Evolutionary conservation across 1,284 basidiomycete species (phyloP).

Genomic region (Irpex rosettiformis): DNA sequence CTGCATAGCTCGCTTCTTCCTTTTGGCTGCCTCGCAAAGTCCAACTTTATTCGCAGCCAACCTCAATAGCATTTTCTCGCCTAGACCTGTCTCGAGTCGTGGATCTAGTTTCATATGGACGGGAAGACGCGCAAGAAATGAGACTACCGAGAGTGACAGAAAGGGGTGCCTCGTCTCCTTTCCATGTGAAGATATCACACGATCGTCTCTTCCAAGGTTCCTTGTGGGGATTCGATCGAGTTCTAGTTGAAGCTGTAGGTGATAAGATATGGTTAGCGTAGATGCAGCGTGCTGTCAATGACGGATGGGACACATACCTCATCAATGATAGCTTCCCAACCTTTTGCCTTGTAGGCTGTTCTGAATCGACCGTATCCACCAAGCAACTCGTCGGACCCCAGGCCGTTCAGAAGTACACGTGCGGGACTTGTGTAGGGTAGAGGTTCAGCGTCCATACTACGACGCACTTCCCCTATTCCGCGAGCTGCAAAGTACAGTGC

Average conservation of each 20-base stretch:
- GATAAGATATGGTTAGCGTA: background rate
- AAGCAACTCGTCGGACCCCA: conserved; percentile 94
- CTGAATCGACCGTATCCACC: conserved; percentile 94
- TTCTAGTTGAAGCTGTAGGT: conserved; percentile 79
- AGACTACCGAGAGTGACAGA: conserved; percentile 76
- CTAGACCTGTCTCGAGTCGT: conserved; percentile 60
- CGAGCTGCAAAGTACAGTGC: conserved; percentile 93
- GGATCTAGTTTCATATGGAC: conserved; percentile 82
- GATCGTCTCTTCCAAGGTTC: conserved; percentile 93
- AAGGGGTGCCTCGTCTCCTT: conserved; percentile 92
- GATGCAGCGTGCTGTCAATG: too few species aligned
- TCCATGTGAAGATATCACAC: conserved; percentile 84
- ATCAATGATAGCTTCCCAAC: conserved; percentile 73
- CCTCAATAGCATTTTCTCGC: conserved; percentile 87
- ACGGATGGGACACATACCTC: conserved; percentile 53
- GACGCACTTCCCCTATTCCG: conserved; percentile 60
- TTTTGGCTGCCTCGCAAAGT: conserved; percentile 58
- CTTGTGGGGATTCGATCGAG: conserved; percentile 87
- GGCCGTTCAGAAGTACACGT: conserved; percentile 83
- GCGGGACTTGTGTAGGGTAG: conserved; percentile 69
- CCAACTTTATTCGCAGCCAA: conserved; percentile 67
- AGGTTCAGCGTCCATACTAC: conserved; percentile 31
- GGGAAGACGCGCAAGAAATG: conserved; percentile 71
- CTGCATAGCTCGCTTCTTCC: conserved; percentile 95
- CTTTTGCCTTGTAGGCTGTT: conserved; percentile 61